These are phyloP conservation scores for Diddensiella transvaalensis DNA, from an alignment of 805 yeast genomes.

Conservation along the genomic window DNA sequence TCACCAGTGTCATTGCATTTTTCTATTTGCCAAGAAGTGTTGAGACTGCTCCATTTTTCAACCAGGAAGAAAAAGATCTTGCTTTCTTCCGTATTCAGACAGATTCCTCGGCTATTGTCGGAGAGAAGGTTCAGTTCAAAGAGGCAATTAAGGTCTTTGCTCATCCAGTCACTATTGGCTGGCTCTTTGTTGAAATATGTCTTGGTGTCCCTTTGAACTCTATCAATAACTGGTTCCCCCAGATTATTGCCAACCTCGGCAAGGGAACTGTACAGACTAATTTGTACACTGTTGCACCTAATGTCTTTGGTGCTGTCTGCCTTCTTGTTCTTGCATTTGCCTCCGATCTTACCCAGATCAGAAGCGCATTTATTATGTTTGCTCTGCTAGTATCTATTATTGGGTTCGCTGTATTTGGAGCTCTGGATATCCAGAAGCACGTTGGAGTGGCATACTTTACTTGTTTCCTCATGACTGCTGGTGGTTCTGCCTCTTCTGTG, in stretches of 20 bases:
- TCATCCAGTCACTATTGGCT: constrained; percentile 44
- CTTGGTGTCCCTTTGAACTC: constrained; percentile 49
- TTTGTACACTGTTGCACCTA: constrained; percentile 57
- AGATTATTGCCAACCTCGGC: constrained; percentile 54
- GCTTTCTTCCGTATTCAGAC: constrained; percentile 45
- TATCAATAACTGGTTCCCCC: constrained; percentile 50
- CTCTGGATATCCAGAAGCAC: constrained; percentile 40
- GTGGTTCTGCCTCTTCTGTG: constrained; percentile 47
- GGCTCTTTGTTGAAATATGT: constrained; percentile 44
- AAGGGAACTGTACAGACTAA: constrained; percentile 67
- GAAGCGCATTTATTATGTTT: constrained; percentile 40
- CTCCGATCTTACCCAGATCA: constrained; percentile 40
- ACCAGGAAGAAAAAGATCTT: constrained; percentile 43
- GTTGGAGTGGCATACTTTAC: constrained; percentile 43
- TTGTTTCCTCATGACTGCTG: constrained; percentile 47
- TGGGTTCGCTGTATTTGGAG: constrained; percentile 47
- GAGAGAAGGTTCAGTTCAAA: constrained; percentile 35
- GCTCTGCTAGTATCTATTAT: constrained; percentile 41
- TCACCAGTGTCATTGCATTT: constrained; percentile 36
- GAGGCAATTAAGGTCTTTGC: constrained; percentile 44
- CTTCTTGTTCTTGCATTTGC: constrained; percentile 38
- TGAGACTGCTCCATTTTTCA: constrained; percentile 36
- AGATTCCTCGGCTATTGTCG: constrained; percentile 44
- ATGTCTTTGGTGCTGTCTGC: constrained; percentile 45
- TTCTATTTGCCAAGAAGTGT: constrained; percentile 39